Evolutionary conservation across 371 early-diverging fungal species (phyloP).

Genomic region (Entomophthora muscae): DNA sequence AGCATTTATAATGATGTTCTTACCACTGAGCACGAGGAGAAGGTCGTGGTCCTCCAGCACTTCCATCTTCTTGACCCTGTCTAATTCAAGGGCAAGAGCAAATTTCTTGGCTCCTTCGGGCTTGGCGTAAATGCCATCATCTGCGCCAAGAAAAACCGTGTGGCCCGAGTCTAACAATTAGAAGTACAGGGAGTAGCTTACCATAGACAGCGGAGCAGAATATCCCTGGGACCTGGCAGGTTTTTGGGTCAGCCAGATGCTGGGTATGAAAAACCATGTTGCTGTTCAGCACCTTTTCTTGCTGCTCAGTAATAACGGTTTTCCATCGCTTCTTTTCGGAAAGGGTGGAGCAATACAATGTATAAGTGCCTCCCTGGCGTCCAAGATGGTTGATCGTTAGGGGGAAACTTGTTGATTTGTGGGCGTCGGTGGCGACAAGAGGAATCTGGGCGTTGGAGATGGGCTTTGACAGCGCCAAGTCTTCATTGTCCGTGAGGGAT

Average conservation of each 20-base stretch:
- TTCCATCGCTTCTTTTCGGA: constrained; percentile 65
- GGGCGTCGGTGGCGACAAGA: neutral
- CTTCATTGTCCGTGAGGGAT: constrained; percentile 41
- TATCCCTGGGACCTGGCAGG: constrained; percentile 35
- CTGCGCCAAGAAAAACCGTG: constrained; percentile 68
- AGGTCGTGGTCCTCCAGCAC: constrained; percentile 4
- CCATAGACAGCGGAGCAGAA: constrained; percentile 51
- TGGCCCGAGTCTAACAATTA: constrained; percentile 16
- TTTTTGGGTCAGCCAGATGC: constrained; percentile 19
- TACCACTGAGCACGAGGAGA: constrained; percentile 1
- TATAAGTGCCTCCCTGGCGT: constrained; percentile 38
- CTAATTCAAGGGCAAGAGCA: neutral
- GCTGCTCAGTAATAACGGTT: constrained; percentile 53
- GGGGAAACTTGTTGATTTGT: constrained; percentile 22
- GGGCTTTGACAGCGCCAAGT: constrained; percentile 12
- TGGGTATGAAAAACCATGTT: constrained; percentile 38
- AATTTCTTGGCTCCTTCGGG: constrained; percentile 12
- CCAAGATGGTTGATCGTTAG: constrained; percentile 63
- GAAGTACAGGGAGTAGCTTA: constrained; percentile 13
- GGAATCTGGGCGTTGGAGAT: constrained; percentile 7
- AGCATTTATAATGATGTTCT: neutral
- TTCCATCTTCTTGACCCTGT: neutral
- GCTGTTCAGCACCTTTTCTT: constrained; percentile 27
- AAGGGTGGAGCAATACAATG: constrained; percentile 47
- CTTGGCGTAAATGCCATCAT: constrained; percentile 55